A percentile compares a stretch with the other conserved stretches of the same genome.
Conservation (phyloP, 306 rosid species). For the Trifolium fragiferum region DNA sequence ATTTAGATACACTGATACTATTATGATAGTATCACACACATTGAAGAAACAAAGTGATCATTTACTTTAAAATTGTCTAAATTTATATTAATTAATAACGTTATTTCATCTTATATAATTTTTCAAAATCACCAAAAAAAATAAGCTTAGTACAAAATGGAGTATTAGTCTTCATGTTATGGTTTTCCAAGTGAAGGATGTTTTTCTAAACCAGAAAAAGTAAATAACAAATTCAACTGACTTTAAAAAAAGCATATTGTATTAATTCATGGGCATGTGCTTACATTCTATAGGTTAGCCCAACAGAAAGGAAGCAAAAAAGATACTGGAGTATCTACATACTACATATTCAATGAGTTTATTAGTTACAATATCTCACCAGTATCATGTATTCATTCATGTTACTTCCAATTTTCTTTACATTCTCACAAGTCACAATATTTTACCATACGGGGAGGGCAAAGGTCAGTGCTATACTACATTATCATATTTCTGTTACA, state of each 20-base stretch:
- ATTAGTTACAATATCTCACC: constrained; percentile 18
- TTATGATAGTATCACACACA: too few relatives aligned
- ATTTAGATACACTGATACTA: too few relatives aligned
- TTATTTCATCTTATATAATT: too few relatives aligned
- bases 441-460: not conserved
- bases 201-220: not conserved
- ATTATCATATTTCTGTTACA: constrained; percentile 29
- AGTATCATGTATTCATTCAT: too few relatives aligned
- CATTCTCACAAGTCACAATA: constrained; percentile 22
- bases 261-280: not conserved
- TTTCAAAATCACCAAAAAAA: too few relatives aligned
- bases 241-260: not conserved
- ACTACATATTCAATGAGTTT: not conserved
- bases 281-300: not conserved
- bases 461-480: constrained; percentile 9
- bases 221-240: not conserved
- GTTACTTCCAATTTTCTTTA: constrained; percentile 26
- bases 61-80: too few relatives aligned
- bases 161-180: too few relatives aligned
- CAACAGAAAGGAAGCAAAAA: not conserved
- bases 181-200: not conserved
- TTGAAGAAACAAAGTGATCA: too few relatives aligned
- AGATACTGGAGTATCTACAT: not conserved
- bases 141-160: too few relatives aligned
- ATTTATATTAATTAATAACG: too few relatives aligned